Evolutionary conservation across 768 basidiomycete species (phyloP), one percentile per base, ranked within the genome.

Genomic region (Inosperma sp.): DNA sequence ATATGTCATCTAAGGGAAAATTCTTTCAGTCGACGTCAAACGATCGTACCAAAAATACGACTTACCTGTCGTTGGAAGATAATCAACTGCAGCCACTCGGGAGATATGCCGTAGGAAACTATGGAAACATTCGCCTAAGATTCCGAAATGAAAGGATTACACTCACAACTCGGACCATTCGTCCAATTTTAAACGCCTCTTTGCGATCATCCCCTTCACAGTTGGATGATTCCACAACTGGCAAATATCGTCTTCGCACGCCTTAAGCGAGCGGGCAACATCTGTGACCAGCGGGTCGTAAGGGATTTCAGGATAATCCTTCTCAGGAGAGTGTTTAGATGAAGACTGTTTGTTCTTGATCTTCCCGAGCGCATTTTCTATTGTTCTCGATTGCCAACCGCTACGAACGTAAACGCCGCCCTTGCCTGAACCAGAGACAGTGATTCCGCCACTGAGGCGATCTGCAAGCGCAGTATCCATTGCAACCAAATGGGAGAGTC

Each of bases 161-260:
- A 74, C 89, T 66, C 62, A 92, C 89, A 87, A 93, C 69, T 91
- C 89, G 10, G 87, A 82, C 84, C 88, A 90, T 65, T 93, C 89
- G 56, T 92, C 88, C 44, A 92, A 72, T 60, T 86, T 84, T 42
- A 92, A 67, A 51, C 82, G 81, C 51, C 88, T 75, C 60, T 78
- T 82, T 17, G 71, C 71, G 39, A 89, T 82, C 65, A 91, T 67
- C 22, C 75, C 79, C 60, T 78, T 80, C 46, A 93, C 89, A 7
- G 78, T 75, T 0, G 83, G 78, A 56, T 88, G 83, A 40, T 74
- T 70, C 88, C 89, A 92, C 17, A 93, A 74, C 48, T 81, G 74
- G 51, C 74, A 72, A 61, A 91, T 80, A 61, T 91, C 88, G 14
- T 80, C 76, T 57, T 78, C 77, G 43, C 72, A 77, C 12, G 74